These are phyloP conservation scores for Vitis labrusca DNA, from an alignment of 164 flowering plant genomes.

Conservation along the genomic window DNA sequence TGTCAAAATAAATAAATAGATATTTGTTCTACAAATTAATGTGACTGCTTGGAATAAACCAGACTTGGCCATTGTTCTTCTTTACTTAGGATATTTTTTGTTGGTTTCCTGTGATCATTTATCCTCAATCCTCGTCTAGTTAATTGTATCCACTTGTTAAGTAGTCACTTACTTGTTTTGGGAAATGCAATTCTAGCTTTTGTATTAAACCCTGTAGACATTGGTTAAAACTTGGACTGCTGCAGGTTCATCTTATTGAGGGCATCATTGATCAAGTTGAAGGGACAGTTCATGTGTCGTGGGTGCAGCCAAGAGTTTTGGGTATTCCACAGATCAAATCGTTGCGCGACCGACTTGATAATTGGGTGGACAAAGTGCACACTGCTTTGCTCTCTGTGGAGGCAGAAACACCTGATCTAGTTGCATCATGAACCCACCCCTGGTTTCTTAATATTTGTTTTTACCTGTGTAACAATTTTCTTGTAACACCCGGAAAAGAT, in stretches of 20 bases:
- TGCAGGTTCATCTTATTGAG: slow-evolving; percentile 94
- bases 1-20: no score
- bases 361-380: slow-evolving; percentile 84
- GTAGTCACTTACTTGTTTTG: no score
- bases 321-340: slow-evolving; percentile 86
- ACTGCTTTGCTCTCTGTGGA: slow-evolving; percentile 78
- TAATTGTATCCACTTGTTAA: no score
- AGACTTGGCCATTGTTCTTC: no score
- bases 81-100: no score
- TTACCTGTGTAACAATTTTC: slow-evolving; percentile 18
- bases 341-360: slow-evolving; percentile 72
- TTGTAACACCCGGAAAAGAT: not conserved
- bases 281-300: slow-evolving; percentile 86
- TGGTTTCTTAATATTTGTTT: slow-evolving; percentile 6
- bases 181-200: no score
- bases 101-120: no score
- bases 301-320: slow-evolving; percentile 95
- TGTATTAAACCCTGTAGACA: no score
- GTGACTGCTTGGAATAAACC: no score
- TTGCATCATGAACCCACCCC: slow-evolving; percentile 46
- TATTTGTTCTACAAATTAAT: no score
- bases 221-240: not conserved
- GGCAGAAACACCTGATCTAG: slow-evolving; percentile 94
- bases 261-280: slow-evolving; percentile 96
- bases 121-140: no score